These are phyloP conservation scores for Plenodomus lindquistii DNA, from an alignment of 2,329 filamentous ascomycete genomes.

Conservation along the genomic window DNA sequence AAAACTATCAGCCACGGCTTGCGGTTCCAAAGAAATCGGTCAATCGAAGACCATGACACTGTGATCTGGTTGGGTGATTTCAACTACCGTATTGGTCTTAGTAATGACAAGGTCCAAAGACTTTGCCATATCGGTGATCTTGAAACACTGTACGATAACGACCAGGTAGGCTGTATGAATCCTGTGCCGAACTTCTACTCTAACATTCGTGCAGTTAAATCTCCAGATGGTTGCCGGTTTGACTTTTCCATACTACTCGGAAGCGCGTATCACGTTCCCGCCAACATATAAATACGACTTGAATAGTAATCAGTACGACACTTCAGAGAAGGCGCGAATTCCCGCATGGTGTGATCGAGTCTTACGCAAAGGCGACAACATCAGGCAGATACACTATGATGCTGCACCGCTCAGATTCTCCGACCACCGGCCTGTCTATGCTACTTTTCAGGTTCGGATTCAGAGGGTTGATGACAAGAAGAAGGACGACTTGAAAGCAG, in stretches of 20 bases:
- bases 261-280: constrained; percentile 82
- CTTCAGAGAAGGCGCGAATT: constrained; percentile 91
- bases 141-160: constrained; percentile 83
- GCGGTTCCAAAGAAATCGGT: constrained; percentile 85
- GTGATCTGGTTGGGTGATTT: constrained; percentile 95
- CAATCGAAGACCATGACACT: constrained; percentile 88
- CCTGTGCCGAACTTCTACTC: constrained; percentile 8
- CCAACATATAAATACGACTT: constrained; percentile 97
- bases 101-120: constrained; percentile 74
- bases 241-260: constrained; percentile 89
- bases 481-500: constrained; percentile 72
- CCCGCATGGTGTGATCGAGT: constrained; percentile 98
- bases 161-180: constrained; percentile 65
- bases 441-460: constrained; percentile 81
- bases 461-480: constrained; percentile 75
- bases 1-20: constrained; percentile 84
- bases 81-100: constrained; percentile 92
- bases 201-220: constrained; percentile 66
- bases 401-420: constrained; percentile 84
- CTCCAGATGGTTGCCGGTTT: constrained; percentile 93
- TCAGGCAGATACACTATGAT: constrained; percentile 82
- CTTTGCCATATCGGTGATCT: constrained; percentile 74
- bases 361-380: constrained; percentile 79
- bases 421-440: constrained; percentile 94
- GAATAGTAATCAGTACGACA: constrained; percentile 86